Evolutionary conservation across 2,329 filamentous ascomycete species (phyloP).

Genomic region (Fusarium subtropicale): DNA sequence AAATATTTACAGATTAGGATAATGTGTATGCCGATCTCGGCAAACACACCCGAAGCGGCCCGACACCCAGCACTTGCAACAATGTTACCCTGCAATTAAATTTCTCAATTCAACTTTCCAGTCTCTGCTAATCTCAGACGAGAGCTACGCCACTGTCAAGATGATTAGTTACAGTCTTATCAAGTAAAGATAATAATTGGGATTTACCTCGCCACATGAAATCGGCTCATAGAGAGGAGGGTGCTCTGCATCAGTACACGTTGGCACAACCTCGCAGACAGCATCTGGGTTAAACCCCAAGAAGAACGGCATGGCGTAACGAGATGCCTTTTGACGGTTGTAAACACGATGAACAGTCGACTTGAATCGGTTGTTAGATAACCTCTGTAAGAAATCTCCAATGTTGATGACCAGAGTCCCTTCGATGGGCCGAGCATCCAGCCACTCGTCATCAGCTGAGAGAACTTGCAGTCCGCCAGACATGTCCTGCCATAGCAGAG

Average conservation of each 20-base stretch:
- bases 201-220: conserved; percentile 5
- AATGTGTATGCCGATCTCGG: background rate
- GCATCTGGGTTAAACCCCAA: conserved; percentile 11
- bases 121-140: conserved; percentile 6
- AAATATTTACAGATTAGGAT: background rate
- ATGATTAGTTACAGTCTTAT: accelerated
- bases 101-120: background rate
- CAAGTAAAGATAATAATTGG: accelerated
- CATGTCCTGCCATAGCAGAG: conserved; percentile 26
- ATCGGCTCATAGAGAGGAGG: conserved; percentile 18
- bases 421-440: background rate
- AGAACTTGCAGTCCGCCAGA: conserved; percentile 10
- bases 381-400: conserved; percentile 9
- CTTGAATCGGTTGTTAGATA: conserved; percentile 5
- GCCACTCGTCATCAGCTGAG: conserved; percentile 19
- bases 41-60: background rate
- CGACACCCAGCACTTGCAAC: background rate
- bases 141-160: background rate
- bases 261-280: conserved; percentile 12
- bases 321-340: conserved; percentile 8
- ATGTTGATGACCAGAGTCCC: conserved; percentile 19
- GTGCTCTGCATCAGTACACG: conserved; percentile 1
- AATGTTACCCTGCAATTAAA: background rate
- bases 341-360: conserved; percentile 20
- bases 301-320: conserved; percentile 15